Evolutionary conservation across 352 stramenopile genomes (phyloP).

Genomic region (Globisporangium lucens): DNA sequence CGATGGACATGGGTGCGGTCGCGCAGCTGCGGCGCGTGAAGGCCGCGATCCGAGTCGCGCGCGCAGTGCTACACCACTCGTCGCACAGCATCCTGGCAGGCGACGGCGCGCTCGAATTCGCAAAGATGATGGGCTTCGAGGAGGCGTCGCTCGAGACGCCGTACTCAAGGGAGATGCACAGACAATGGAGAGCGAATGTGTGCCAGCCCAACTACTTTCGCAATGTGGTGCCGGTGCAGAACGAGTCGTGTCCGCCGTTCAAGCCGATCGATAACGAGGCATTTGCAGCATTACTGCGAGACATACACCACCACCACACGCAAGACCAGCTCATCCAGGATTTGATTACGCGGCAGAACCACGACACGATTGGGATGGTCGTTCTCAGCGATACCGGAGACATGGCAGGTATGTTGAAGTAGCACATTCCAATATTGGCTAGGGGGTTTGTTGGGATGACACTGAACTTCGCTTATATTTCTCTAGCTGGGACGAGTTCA

Average conservation of each 20-base stretch:
- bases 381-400: constrained; percentile 49
- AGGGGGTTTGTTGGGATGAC: background rate
- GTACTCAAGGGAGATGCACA: constrained; percentile 48
- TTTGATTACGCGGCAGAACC: constrained; percentile 62
- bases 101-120: constrained; percentile 82
- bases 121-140: constrained; percentile 90
- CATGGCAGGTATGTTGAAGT: constrained; percentile 46
- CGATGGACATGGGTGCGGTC: constrained; percentile 84
- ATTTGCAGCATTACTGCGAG: background rate
- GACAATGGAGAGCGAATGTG: constrained; percentile 47
- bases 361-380: constrained; percentile 92
- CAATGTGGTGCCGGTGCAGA: constrained; percentile 72
- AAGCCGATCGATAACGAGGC: constrained; percentile 23
- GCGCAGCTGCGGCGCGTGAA: constrained; percentile 80
- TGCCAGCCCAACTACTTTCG: constrained; percentile 92
- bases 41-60: constrained; percentile 76
- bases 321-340: constrained; percentile 12
- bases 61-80: constrained; percentile 87
- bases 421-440: background rate
- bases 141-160: constrained; percentile 68
- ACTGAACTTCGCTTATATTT: background rate
- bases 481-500: constrained; percentile 79
- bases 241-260: constrained; percentile 80
- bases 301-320: background rate
- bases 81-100: constrained; percentile 85